Percentiles rank a stretch among this genome's conserved stretches.
phyloP scores from a whole-genome alignment of 2,329 filamentous ascomycete species.

The Pseudogymnoascus sp. region DNA sequence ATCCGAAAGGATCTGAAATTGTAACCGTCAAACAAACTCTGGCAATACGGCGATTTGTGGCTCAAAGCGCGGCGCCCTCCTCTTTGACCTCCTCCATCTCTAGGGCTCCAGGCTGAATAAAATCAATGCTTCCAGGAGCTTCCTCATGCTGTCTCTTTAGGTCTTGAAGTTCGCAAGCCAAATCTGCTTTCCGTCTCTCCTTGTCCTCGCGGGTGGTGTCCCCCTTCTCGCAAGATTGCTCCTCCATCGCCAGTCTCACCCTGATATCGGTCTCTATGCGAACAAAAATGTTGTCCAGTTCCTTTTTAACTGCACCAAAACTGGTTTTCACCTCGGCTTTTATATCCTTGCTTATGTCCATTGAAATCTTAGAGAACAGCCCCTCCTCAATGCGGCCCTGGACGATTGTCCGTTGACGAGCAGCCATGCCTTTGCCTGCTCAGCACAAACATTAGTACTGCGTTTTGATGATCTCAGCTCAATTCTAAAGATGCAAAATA shows the following conservation, averaged over 20 bases:
- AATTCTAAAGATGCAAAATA: constrained; percentile 6
- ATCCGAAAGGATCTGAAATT: not conserved
- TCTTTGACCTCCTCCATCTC: not conserved
- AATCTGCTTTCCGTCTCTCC: not conserved
- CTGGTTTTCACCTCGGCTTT: constrained; percentile 6
- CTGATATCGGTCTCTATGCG: constrained; percentile 13
- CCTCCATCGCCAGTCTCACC: constrained; percentile 9
- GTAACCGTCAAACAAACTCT: not conserved
- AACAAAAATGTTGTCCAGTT: not conserved
- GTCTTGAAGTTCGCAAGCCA: not conserved
- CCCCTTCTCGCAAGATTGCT: not conserved
- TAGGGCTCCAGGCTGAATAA: not conserved
- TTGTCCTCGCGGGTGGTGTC: not conserved
- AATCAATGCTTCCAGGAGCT: not conserved
- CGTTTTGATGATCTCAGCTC: not conserved
- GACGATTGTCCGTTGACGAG: constrained; percentile 13
- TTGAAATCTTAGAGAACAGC: constrained; percentile 17
- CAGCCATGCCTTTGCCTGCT: constrained; percentile 13
- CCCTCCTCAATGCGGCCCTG: constrained; percentile 16
- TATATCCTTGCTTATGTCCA: constrained; percentile 12
- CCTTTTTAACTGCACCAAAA: constrained; percentile 9
- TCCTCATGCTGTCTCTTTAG: not conserved
- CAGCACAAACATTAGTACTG: constrained; percentile 1
- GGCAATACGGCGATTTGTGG: not conserved
- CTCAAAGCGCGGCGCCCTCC: not conserved